Evolutionary conservation across 2,329 filamentous ascomycete genomes (phyloP), one percentile per base, ranked within the genome.

Genomic region (Fusarium secorum): DNA sequence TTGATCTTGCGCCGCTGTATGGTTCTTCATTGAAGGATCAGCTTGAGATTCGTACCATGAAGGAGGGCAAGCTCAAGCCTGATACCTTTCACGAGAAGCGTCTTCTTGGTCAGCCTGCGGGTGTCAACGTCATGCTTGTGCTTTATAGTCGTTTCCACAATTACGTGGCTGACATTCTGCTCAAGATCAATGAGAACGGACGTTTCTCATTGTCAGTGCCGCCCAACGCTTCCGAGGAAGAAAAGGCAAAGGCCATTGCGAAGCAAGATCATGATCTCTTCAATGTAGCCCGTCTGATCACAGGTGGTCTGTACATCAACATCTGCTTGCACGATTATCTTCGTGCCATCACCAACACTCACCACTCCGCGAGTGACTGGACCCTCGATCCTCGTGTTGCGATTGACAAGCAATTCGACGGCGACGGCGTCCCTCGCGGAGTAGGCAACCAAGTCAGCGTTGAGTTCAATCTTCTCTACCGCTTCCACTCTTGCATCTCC

Each of bases 121-220:
- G 91, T 30, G 89, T 92, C n/a, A 88, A 88, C 45, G 86, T 87
- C 15, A 80, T 93, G 70, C 78, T 93, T 39, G 88, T 93, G 70
- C 87, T 92, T 81, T 93, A 91, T 83, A 89, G 84, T 69, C 85
- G 87, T 9, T 93, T 91, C 78, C 91, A 93, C 80, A 93, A 93
- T 77, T 88, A 91, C 60, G 86, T 89, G 7, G 90, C 85, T 4
- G 85, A 88, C 48, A 85, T 90, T 38, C 78, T 93, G 53, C 85
- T 88, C 8, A 80, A 83, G 32, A 92, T 93, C 78, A 92, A 93
- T 69, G 90, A 93, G 76, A 84, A 86, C 44, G 88, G 86, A 3
- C 87, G 89, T 18, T 93, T 91, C 76, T 69, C 69, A 0, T 9
- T 75, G 10, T 55, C 66, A 1, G 64, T 66, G 7, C 57, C 68